Percentiles rank a stretch among this genome's conserved stretches.
Conservation (phyloP, 441 rosid species). For the Breynia disticha region DNA sequence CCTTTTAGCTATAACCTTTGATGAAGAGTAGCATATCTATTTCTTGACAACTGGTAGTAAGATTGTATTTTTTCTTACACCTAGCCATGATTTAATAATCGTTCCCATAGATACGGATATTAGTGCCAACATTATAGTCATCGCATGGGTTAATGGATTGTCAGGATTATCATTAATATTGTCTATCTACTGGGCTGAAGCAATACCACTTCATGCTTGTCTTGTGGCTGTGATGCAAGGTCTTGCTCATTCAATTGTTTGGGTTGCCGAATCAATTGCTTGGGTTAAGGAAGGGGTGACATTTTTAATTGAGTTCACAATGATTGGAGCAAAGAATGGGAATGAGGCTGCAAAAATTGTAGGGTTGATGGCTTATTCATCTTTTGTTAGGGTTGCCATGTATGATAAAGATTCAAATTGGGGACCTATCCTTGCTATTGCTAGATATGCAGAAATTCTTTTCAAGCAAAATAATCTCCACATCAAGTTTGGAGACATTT, state of each 20-base stretch:
- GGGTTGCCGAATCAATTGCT: slow-evolving; percentile 96
- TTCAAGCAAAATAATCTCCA: slow-evolving; percentile 50
- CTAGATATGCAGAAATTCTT: slow-evolving; percentile 72
- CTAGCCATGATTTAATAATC: slow-evolving; percentile 47
- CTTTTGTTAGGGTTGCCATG: slow-evolving; percentile 92
- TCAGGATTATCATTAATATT: slow-evolving; percentile 66
- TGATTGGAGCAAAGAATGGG: slow-evolving; percentile 52
- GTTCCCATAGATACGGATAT: slow-evolving; percentile 86
- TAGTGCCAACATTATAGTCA: slow-evolving; percentile 83
- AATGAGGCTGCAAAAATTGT: slow-evolving; percentile 80
- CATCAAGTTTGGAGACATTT: slow-evolving; percentile 67
- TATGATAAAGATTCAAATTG: slow-evolving; percentile 95
- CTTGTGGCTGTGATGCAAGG: slow-evolving; percentile 98
- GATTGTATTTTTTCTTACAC: slow-evolving; percentile 63
- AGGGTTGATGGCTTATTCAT: slow-evolving; percentile 84
- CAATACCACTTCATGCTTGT: slow-evolving; percentile 75
- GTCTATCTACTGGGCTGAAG: slow-evolving; percentile 54
- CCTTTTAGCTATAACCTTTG: slow-evolving; percentile 49
- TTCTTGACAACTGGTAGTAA: slow-evolving; percentile 70
- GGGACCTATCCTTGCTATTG: slow-evolving; percentile 97
- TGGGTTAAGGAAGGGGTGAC: slow-evolving; percentile 99
- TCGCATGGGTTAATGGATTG: slow-evolving; percentile 86
- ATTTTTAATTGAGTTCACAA: slow-evolving; percentile 85
- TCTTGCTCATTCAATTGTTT: slow-evolving; percentile 47
- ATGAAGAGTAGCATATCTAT: slow-evolving; percentile 67